These are phyloP conservation scores for Colletotrichum neosansevieriae DNA, from an alignment of 2,329 filamentous ascomycete genomes.

Conservation along the genomic window DNA sequence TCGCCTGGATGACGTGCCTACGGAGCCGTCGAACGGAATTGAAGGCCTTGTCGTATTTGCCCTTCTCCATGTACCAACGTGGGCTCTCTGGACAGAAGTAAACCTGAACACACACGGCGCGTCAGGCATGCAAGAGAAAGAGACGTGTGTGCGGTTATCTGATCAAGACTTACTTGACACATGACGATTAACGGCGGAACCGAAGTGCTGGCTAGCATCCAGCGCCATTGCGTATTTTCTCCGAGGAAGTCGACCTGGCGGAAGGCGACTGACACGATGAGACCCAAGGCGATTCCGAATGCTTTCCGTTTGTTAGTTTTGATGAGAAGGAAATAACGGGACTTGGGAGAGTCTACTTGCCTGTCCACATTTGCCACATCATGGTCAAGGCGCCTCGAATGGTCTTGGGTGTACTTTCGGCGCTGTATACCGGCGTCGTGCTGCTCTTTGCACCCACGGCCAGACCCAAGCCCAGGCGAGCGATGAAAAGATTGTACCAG, in stretches of 20 bases:
- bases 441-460: constrained; percentile 53
- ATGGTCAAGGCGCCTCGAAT: constrained; percentile 54
- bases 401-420: constrained; percentile 52
- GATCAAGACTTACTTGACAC: constrained; percentile 46
- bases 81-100: constrained; percentile 67
- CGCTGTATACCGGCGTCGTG: constrained; percentile 52
- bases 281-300: constrained; percentile 56
- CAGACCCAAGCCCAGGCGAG: constrained; percentile 52
- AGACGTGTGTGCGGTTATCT: neutral
- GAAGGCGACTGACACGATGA: constrained; percentile 51
- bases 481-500: constrained; percentile 51
- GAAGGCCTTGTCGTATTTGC: constrained; percentile 58
- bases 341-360: neutral
- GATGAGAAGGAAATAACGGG: constrained; percentile 11
- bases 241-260: constrained; percentile 49
- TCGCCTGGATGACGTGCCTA: constrained; percentile 60
- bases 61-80: constrained; percentile 66
- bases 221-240: constrained; percentile 48
- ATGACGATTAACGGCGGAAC: constrained; percentile 65
- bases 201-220: constrained; percentile 63
- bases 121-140: neutral
- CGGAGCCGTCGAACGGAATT: constrained; percentile 59
- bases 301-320: constrained; percentile 43
- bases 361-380: constrained; percentile 49
- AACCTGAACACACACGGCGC: constrained; percentile 46